phyloP scores from a whole-genome alignment of 306 rosid species.

The Trifolium dubium region DNA sequence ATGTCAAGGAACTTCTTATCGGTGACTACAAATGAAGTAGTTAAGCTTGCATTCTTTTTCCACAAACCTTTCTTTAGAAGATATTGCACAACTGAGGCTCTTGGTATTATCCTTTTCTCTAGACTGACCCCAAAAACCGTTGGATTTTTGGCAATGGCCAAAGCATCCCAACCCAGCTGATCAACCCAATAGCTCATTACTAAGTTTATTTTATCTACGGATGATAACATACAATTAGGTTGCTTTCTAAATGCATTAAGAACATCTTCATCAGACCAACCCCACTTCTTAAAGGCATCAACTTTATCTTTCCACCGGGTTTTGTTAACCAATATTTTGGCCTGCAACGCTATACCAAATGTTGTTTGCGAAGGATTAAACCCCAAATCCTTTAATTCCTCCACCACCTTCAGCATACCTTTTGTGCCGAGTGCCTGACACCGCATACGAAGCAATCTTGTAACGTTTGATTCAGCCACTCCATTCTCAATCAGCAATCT shows the following conservation, averaged over 20 bases:
- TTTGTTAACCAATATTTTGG: conserved; percentile 17
- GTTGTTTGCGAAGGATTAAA: neutral
- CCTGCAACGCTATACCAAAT: conserved; percentile 22
- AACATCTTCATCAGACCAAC: conserved; percentile 52
- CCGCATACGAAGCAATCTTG: neutral
- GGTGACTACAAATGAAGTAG: no score
- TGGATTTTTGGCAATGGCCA: conserved; percentile 1
- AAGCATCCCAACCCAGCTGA: conserved; percentile 35
- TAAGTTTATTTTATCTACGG: conserved; percentile 39
- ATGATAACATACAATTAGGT: conserved; percentile 45
- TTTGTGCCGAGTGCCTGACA: no score
- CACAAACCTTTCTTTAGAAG: no score
- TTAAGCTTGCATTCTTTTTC: no score
- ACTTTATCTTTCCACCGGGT: conserved; percentile 50
- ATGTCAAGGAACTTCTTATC: no score
- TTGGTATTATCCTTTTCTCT: conserved; percentile 45
- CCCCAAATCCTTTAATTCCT: neutral
- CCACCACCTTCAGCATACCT: neutral
- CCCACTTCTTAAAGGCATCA: conserved; percentile 54
- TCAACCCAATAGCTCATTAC: conserved; percentile 38
- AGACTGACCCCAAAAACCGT: conserved; percentile 34
- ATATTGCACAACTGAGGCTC: no score
- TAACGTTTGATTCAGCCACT: neutral
- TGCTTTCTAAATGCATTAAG: conserved; percentile 37
- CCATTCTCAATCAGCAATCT: neutral